Evolutionary conservation across 116 monocot genomes (phyloP).

Genomic region (Dioscorea cayenensis): DNA sequence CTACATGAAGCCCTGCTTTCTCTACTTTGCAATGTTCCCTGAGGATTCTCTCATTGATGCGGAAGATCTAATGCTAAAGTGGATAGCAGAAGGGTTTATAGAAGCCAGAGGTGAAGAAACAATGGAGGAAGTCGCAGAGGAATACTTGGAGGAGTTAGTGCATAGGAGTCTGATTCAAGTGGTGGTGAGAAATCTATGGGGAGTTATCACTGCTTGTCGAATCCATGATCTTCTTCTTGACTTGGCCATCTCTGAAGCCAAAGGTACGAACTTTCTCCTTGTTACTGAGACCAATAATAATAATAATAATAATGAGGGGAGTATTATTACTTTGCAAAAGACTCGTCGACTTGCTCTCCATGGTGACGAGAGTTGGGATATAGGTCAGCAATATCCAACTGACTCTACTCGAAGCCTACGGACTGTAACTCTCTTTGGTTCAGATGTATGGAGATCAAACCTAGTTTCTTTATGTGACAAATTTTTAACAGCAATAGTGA

Average conservation of each 20-base stretch:
- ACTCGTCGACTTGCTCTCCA: too few species aligned
- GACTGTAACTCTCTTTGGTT: too few species aligned
- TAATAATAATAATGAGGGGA: background rate
- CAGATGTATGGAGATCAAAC: too few species aligned
- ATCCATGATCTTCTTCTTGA: conserved; percentile 20
- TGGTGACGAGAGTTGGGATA: too few species aligned
- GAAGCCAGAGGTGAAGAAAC: background rate
- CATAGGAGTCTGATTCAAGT: conserved; percentile 21
- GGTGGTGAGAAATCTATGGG: background rate
- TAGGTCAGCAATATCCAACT: too few species aligned
- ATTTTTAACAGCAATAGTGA: too few species aligned
- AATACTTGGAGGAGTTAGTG: conserved; percentile 14
- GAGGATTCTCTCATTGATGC: conserved; percentile 14
- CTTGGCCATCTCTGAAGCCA: conserved; percentile 1
- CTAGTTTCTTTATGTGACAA: too few species aligned
- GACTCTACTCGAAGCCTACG: too few species aligned
- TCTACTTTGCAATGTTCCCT: conserved; percentile 21
- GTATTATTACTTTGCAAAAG: background rate
- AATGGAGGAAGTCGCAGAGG: conserved; percentile 15
- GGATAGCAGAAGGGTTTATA: conserved; percentile 42
- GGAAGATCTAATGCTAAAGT: conserved; percentile 1
- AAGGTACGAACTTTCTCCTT: background rate
- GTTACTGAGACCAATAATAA: background rate
- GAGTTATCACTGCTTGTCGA: background rate
- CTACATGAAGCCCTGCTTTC: conserved; percentile 19